phyloP scores from a whole-genome alignment of 345 rosid species.

The Litchi chinensis region DNA sequence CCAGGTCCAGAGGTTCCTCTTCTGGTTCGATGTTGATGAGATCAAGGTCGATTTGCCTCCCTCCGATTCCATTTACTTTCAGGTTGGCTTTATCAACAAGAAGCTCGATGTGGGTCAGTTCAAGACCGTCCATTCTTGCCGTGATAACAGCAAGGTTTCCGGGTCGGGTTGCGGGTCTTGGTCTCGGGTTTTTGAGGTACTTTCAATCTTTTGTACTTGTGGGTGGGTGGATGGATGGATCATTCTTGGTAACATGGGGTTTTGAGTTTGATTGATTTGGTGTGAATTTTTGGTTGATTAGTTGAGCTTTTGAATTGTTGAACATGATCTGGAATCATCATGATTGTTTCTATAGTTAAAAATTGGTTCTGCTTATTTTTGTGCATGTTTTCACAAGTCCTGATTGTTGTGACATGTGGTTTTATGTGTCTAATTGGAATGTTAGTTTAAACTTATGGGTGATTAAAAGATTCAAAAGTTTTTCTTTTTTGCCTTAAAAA shows the following conservation, averaged over 20 bases:
- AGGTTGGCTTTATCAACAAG: slow-evolving; percentile 84
- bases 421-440: not conserved
- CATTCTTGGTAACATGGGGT: not conserved
- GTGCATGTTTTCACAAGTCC: not conserved
- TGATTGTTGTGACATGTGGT: not conserved
- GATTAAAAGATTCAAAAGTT: not conserved
- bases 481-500: too few species aligned
- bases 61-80: slow-evolving; percentile 77
- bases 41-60: slow-evolving; percentile 96
- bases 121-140: slow-evolving; percentile 76
- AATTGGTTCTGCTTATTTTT: not conserved
- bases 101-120: slow-evolving; percentile 87
- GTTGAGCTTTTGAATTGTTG: too few species aligned
- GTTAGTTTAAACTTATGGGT: not conserved
- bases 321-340: too few species aligned
- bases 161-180: slow-evolving; percentile 37
- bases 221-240: not conserved
- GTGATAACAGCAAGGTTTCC: slow-evolving; percentile 29
- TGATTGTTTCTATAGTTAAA: too few species aligned
- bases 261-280: not conserved
- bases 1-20: slow-evolving; percentile 67
- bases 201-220: not conserved
- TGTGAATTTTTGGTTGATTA: not conserved
- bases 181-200: slow-evolving; percentile 46
- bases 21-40: slow-evolving; percentile 84